Evolutionary conservation across 108 stramenopile genomes (phyloP), one percentile per base, ranked within the genome.

Genomic region (Pseudonitzschia delicatissima): DNA sequence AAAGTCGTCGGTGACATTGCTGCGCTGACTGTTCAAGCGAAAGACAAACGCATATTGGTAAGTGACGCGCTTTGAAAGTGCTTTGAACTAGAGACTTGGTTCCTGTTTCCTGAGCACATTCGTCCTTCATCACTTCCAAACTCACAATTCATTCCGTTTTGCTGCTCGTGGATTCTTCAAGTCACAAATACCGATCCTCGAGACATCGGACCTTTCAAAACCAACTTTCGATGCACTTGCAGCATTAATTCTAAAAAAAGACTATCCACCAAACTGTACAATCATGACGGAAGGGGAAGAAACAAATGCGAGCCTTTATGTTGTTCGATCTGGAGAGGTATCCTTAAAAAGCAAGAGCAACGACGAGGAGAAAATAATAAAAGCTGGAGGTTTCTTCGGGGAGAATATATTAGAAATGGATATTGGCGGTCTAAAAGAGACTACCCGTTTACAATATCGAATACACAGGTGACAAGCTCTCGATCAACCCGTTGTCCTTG

Each of bases 251-350:
- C 49, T 42, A 0, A 79, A 82, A 34, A 78, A 77, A 31, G 73
- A 73, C 50, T 96, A 71, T 64, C 48, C 66, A 44, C 67, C 77
- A 47, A 87, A 84, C 17, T 83, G 79, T 15, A 62, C 68, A 17
- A 92, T 98, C 47, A 76, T 96, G 73, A 73, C 59, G 11, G 82
- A 96, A 71, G 96, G 96, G 26, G 73, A 89, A 27, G 36, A 33
- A 12, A 82, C 72, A 44, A 58, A 48, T 11, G 73, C 85, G 0
- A 49, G 82, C 5, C 62, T 90, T 12, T 86, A 86, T 58, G 63
- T 90, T 35, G 71, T 90, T n/a, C 84, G 84, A 29, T 67, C 62
- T 11, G 89, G 89, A 23, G 73, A 65, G 31, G 44, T 82, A 9
- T 52, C 55, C 13, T 62, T 90, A 34, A 52, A 63, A 40, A 76